Percentiles rank a stretch among this genome's conserved stretches.
Conservation (phyloP, 768 basidiomycete species). For the Coprinellus micaceus region DNA sequence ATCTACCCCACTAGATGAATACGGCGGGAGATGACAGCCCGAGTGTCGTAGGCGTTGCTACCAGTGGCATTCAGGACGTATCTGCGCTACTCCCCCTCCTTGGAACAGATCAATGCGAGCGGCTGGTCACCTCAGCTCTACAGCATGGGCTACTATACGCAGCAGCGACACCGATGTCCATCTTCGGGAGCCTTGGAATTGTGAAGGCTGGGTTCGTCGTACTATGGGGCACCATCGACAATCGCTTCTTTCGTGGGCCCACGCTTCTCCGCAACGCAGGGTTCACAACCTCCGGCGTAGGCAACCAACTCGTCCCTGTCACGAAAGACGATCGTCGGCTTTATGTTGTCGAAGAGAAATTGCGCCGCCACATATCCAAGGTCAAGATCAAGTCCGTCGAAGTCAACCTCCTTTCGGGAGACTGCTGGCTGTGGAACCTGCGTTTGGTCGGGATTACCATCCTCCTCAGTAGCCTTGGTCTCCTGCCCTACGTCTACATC, state of each 20-base stretch:
- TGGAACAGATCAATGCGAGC: conserved; percentile 23
- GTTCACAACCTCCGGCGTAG: background rate
- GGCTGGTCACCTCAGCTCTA: conserved; percentile 17
- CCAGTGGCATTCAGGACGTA: conserved; percentile 22
- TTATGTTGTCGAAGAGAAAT: background rate
- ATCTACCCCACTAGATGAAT: no score
- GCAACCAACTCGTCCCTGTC: background rate
- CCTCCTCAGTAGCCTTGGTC: background rate
- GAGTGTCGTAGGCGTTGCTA: background rate
- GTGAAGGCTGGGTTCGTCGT: conserved; percentile 17
- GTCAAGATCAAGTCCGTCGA: background rate
- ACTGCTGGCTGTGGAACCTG: background rate
- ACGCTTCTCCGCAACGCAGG: background rate
- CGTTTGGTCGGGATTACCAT: background rate
- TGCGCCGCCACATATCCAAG: background rate
- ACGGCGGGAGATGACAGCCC: no score
- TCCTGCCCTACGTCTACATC: background rate
- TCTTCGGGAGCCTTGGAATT: conserved; percentile 22
- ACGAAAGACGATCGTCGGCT: background rate
- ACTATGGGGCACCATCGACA: conserved; percentile 11
- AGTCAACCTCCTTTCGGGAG: background rate
- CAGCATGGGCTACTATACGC: conserved; percentile 19
- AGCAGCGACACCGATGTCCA: conserved; percentile 21
- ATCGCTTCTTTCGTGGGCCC: background rate
- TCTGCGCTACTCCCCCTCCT: conserved; percentile 21